A percentile compares a stretch with the other conserved stretches of the same genome.
These are phyloP conservation scores for Parafenestella ontariensis DNA, from an alignment of 2,329 filamentous ascomycete species.

Conservation along the genomic window DNA sequence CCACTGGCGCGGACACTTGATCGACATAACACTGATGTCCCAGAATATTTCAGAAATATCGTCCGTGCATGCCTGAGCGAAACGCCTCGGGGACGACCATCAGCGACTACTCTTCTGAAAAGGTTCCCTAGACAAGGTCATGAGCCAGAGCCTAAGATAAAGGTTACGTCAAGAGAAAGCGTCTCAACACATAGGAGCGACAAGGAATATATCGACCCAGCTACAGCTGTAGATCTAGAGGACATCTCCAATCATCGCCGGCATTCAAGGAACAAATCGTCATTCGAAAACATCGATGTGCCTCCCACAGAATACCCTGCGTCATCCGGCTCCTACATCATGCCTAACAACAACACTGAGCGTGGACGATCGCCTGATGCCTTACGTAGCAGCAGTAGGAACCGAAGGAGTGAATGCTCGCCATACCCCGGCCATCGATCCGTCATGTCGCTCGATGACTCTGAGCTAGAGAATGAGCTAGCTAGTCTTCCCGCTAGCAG, in stretches of 20 bases:
- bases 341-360: conserved; percentile 32
- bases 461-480: conserved; percentile 46
- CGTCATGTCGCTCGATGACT: conserved; percentile 49
- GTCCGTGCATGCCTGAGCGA: conserved; percentile 79
- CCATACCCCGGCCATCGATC: conserved; percentile 44
- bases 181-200: conserved; percentile 52
- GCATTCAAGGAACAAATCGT: conserved; percentile 36
- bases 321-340: conserved; percentile 54
- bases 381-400: conserved; percentile 28
- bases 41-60: conserved; percentile 78
- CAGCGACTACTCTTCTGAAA: conserved; percentile 73
- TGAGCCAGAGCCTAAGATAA: conserved; percentile 21
- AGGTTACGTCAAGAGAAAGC: conserved; percentile 37
- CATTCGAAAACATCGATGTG: conserved; percentile 39
- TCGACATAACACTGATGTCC: conserved; percentile 60
- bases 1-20: conserved; percentile 60
- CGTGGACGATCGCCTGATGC: conserved; percentile 36
- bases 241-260: conserved; percentile 49
- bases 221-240: conserved; percentile 52
- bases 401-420: conserved; percentile 46
- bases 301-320: conserved; percentile 54
- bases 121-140: conserved; percentile 37
- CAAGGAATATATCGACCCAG: conserved; percentile 58
- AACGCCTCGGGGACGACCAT: conserved; percentile 73
- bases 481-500: conserved; percentile 43